phyloP scores from a whole-genome alignment of 306 rosid species.

The Senna tora region DNA sequence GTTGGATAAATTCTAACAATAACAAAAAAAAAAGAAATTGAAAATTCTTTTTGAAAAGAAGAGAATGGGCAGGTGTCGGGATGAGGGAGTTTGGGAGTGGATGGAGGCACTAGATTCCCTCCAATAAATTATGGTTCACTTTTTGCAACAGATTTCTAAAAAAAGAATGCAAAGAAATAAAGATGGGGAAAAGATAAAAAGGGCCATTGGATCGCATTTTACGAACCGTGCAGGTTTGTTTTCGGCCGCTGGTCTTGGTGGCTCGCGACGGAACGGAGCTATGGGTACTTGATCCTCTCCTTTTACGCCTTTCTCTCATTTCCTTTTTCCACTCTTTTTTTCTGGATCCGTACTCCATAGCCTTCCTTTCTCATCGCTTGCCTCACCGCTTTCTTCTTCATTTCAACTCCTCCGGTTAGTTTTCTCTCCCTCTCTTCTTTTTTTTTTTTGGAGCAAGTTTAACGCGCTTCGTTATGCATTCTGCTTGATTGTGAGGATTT shows the following conservation, averaged over 20 bases:
- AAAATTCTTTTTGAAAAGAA: neutral
- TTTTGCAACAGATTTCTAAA: neutral
- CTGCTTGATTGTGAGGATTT: neutral
- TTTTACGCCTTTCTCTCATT: conserved; percentile 37
- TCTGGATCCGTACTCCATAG: conserved; percentile 35
- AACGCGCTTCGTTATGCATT: conserved; percentile 14
- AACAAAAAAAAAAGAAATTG: no score
- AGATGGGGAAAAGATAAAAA: neutral
- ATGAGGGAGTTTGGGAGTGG: neutral
- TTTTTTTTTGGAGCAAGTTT: neutral
- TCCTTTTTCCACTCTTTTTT: conserved; percentile 5
- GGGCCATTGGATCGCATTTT: conserved; percentile 15
- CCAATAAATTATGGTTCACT: neutral
- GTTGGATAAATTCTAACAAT: no score
- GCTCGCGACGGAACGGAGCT: neutral
- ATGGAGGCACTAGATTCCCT: conserved; percentile 32
- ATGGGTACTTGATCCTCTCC: neutral
- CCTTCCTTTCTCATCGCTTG: conserved; percentile 2
- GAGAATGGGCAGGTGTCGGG: conserved; percentile 15
- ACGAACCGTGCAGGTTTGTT: neutral
- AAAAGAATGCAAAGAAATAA: neutral
- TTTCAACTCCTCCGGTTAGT: conserved; percentile 29
- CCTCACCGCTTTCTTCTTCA: neutral
- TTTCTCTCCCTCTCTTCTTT: neutral
- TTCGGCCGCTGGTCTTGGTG: neutral